Evolutionary conservation across 2,329 filamentous ascomycete genomes (phyloP).

Genomic region (Ophiocordyceps polyrhachis-furcata): DNA sequence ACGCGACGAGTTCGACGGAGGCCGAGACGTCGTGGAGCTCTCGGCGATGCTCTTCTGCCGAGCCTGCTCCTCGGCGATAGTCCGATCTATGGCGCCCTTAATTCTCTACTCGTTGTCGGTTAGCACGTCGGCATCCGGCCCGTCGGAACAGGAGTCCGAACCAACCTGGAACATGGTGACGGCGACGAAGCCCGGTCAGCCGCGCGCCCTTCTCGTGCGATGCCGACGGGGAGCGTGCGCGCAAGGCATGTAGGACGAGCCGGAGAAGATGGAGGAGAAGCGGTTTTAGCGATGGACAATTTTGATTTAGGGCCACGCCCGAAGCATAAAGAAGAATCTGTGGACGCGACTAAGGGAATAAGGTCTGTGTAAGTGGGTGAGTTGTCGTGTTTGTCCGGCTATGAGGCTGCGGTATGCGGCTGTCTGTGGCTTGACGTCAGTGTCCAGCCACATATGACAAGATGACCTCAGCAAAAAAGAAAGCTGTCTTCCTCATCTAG

Average conservation of each 20-base stretch:
- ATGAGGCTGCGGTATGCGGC: no score
- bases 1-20: slow-evolving; percentile 3
- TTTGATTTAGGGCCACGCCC: not conserved
- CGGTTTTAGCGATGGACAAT: no score
- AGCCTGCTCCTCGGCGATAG: slow-evolving; percentile 82
- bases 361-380: not conserved
- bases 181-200: not conserved
- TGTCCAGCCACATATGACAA: not conserved
- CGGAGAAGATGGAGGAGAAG: no score
- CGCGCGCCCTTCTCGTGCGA: not conserved
- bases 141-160: slow-evolving; percentile 1
- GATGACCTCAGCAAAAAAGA: not conserved
- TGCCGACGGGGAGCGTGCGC: not conserved
- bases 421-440: not conserved
- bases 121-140: slow-evolving; percentile 3
- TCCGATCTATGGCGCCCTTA: slow-evolving; percentile 68
- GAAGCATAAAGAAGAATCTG: not conserved
- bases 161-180: slow-evolving; percentile 13
- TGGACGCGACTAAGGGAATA: not conserved
- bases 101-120: slow-evolving; percentile 37
- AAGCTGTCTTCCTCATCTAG: not conserved
- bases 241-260: not conserved
- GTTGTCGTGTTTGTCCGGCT: not conserved
- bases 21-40: slow-evolving; percentile 21
- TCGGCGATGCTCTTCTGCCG: slow-evolving; percentile 42